Conservation (phyloP, 352 stramenopile genomes). For the Globisporangium canariense region DNA sequence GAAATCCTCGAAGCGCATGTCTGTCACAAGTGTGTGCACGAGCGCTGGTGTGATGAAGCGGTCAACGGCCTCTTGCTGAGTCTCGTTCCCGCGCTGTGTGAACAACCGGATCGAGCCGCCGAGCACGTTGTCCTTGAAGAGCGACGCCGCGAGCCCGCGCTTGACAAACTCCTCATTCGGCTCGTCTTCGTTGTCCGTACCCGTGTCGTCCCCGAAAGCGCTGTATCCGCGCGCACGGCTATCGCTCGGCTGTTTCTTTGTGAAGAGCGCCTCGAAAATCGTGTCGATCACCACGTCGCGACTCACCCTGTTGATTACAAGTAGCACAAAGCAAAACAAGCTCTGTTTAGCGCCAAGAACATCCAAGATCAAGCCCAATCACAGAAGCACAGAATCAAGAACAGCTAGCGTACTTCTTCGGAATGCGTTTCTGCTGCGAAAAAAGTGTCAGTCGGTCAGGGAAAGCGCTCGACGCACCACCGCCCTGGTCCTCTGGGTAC, state of each 20-base stretch:
- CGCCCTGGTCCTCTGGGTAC: constrained; percentile 45
- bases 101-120: constrained; percentile 21
- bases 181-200: constrained; percentile 68
- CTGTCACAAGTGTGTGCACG: constrained; percentile 75
- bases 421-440: constrained; percentile 78
- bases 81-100: constrained; percentile 29
- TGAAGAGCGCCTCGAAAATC: constrained; percentile 75
- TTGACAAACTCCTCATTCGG: constrained; percentile 87
- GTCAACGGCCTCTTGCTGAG: constrained; percentile 47
- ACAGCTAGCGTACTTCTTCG: constrained; percentile 31
- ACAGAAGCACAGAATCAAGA: not conserved
- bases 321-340: not conserved
- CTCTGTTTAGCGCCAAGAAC: not conserved
- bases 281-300: constrained; percentile 82
- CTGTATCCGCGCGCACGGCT: constrained; percentile 38
- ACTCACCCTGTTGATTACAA: constrained; percentile 39
- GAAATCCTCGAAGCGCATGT: constrained; percentile 84
- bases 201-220: constrained; percentile 70
- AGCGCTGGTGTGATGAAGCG: constrained; percentile 71
- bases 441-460: constrained; percentile 68
- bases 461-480: constrained; percentile 47
- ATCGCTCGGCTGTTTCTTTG: constrained; percentile 22
- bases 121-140: constrained; percentile 69
- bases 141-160: constrained; percentile 59
- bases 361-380: not conserved